phyloP scores from a whole-genome alignment of 768 basidiomycete species.

The Exsudoporus frostii region DNA sequence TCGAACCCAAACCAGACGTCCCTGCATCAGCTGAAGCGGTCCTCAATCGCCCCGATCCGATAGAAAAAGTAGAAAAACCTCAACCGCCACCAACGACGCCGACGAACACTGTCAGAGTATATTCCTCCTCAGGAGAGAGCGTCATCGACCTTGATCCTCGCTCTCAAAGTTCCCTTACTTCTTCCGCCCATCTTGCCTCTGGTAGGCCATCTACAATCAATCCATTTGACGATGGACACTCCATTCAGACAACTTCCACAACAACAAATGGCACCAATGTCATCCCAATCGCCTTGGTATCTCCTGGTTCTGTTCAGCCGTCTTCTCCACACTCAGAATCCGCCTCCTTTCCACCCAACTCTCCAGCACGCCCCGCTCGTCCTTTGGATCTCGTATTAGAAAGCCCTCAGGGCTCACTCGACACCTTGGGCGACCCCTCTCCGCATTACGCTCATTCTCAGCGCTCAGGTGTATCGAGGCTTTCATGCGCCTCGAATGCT shows the following conservation, averaged over 20 bases:
- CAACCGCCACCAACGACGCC: slow-evolving; percentile 10
- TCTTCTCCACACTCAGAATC: slow-evolving; percentile 35
- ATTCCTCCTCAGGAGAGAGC: slow-evolving; percentile 43
- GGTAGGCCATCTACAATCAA: slow-evolving; percentile 39
- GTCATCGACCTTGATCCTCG: slow-evolving; percentile 62
- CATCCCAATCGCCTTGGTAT: slow-evolving; percentile 80
- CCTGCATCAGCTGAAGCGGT: slow-evolving; percentile 77
- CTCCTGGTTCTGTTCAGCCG: slow-evolving; percentile 46
- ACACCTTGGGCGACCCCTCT: slow-evolving; percentile 38
- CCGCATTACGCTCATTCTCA: slow-evolving; percentile 45
- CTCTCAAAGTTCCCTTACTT: slow-evolving; percentile 33
- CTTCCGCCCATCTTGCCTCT: slow-evolving; percentile 15
- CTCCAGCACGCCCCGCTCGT: slow-evolving; percentile 54
- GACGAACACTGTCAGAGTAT: slow-evolving; percentile 45
- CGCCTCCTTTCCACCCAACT: slow-evolving; percentile 23
- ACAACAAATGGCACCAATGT: slow-evolving; percentile 79
- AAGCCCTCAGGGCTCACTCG: slow-evolving; percentile 59
- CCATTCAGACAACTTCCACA: slow-evolving; percentile 74
- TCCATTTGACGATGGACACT: slow-evolving; percentile 75
- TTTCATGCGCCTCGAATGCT: slow-evolving; percentile 71
- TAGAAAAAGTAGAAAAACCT: slow-evolving; percentile 69
- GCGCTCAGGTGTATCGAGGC: slow-evolving; percentile 53
- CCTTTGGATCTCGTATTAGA: slow-evolving; percentile 60
- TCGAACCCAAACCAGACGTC: slow-evolving; percentile 52
- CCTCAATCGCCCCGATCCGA: slow-evolving; percentile 79